Conservation (phyloP, 192 early-diverging fungal genomes). For the Chytriomyces sp. region DNA sequence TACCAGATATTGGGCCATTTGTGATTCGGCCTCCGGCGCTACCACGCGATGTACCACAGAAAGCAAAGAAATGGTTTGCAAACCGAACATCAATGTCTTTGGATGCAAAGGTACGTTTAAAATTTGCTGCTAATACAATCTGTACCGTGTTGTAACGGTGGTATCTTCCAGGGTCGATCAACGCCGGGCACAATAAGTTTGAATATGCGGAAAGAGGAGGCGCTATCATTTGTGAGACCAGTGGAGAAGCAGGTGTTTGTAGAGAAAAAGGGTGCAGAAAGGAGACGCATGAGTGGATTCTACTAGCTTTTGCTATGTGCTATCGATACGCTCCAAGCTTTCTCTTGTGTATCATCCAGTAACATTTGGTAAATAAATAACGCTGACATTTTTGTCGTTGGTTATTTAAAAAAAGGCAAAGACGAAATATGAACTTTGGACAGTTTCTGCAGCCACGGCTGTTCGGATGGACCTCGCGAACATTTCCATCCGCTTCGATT, state of each 20-base stretch:
- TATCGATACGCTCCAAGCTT: not conserved
- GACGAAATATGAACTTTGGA: no score
- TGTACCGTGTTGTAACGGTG: not conserved
- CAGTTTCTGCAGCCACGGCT: no score
- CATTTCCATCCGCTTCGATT: no score
- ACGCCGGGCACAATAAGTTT: not conserved
- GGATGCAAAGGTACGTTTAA: slow-evolving; percentile 38
- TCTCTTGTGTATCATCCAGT: not conserved
- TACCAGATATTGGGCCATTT: slow-evolving; percentile 47
- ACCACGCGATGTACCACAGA: slow-evolving; percentile 50
- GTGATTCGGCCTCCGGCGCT: slow-evolving; percentile 59
- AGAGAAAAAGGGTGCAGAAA: slow-evolving; percentile 30
- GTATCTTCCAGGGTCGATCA: not conserved
- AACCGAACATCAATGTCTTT: slow-evolving; percentile 60
- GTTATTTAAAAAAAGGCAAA: no score
- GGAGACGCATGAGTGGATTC: not conserved
- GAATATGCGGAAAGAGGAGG: slow-evolving; percentile 40
- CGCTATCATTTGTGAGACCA: slow-evolving; percentile 47
- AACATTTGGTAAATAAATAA: no score
- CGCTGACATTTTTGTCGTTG: no score
- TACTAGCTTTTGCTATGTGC: no score
- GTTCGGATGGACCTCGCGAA: no score
- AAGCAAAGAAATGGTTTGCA: slow-evolving; percentile 63
- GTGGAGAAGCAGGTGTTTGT: slow-evolving; percentile 56
- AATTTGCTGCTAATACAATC: not conserved